Evolutionary conservation across 805 yeast genomes (phyloP), one percentile per base, ranked within the genome.

Genomic region (Saturnispora sekii): DNA sequence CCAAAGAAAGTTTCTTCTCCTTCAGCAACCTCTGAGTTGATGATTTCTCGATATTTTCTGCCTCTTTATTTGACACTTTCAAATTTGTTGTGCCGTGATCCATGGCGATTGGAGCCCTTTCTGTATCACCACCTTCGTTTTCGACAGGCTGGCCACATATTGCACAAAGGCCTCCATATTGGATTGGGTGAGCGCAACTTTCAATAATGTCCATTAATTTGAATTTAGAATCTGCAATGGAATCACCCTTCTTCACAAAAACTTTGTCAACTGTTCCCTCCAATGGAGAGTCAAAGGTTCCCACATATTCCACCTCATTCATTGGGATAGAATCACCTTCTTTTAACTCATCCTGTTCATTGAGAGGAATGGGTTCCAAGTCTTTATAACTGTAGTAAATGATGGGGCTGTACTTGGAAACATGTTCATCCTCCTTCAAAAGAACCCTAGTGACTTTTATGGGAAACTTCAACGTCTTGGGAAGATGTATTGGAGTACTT

Each of bases 91-190:
- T 84, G 36, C 86, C 94, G 61, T 93, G 96, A 1, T 95, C 76
- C 87, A 93, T 87, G 29, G 87, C 66, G 28, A 88, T 83, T 1
- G 90, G 84, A 12, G 95, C 95, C 28, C 95, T 64, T 48, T 81
- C 85, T 48, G 75, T 76, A 53, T 76, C 76, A 48, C 68, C 72
- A 59, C 89, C 97, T 44, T 71, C 70, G 41, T 77, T 81, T 47
- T 76, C 84, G 9, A 93, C 73, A 7, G 84, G 75, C 47, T 77
- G 77, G 5, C 97, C 97, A 61, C 98, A 90, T 16, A 86, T 63
- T 0, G 96, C 97, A 66, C 98, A 90, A 36, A 90, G 70, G 0
- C 97, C 97, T 11, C 95, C 96, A 58, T 82, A 93, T 53, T 93
- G 97, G 26, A 93, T 88, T 1, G 90, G 77, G 63, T 93, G 98